These are phyloP conservation scores for Penicillium sp. DNA, from an alignment of 2,329 filamentous ascomycete species.

Conservation along the genomic window DNA sequence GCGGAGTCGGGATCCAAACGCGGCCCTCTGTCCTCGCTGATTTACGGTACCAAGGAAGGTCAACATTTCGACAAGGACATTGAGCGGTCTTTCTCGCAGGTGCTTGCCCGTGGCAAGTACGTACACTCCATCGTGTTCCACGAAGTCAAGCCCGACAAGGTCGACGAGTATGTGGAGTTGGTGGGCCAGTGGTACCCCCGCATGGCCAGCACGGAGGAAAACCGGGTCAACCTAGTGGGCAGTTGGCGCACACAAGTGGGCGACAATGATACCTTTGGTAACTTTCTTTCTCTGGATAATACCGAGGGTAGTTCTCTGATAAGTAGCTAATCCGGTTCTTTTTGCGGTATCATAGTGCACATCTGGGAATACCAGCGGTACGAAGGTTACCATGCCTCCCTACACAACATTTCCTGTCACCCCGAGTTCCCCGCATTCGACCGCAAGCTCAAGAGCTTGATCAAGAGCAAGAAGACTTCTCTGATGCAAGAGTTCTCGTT, in stretches of 20 bases:
- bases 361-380: conserved; percentile 99
- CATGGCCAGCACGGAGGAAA: conserved; percentile 81
- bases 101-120: conserved; percentile 94
- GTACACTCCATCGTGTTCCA: conserved; percentile 98
- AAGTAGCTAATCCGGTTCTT: not conserved
- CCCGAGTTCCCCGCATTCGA: conserved; percentile 85
- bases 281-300: not conserved
- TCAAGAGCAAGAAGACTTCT: conserved; percentile 81
- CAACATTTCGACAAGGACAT: conserved; percentile 94
- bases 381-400: conserved; percentile 89
- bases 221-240: conserved; percentile 93
- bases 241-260: conserved; percentile 98
- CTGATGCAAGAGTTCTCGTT: conserved; percentile 99
- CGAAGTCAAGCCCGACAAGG: conserved; percentile 91
- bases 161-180: conserved; percentile 89
- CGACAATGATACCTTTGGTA: conserved; percentile 95
- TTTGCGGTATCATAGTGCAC: conserved; percentile 66
- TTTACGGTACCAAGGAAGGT: conserved; percentile 96
- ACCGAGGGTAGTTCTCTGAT: not conserved
- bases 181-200: conserved; percentile 90
- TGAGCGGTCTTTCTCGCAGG: conserved; percentile 92
- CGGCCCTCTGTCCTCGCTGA: conserved; percentile 78
- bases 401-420: conserved; percentile 80
- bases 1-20: conserved; percentile 67
- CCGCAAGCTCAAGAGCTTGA: conserved; percentile 79